Evolutionary conservation across 352 stramenopile species (phyloP).

Genomic region (Detonula confervacea): DNA sequence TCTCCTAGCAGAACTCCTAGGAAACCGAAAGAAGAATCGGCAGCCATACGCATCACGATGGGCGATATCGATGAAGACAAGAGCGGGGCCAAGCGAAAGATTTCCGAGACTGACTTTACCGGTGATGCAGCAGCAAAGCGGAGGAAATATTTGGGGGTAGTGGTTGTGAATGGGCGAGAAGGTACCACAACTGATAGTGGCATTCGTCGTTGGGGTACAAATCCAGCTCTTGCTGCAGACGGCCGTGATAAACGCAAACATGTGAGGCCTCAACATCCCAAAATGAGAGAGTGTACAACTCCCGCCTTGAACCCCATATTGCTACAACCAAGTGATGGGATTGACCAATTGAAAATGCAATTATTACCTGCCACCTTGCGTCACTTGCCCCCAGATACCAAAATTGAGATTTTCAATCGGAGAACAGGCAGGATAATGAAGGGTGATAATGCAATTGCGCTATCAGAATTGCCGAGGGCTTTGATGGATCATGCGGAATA

Average conservation of each 20-base stretch:
- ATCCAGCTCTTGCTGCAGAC: too few relatives aligned
- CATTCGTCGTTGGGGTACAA: too few relatives aligned
- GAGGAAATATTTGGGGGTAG: too few relatives aligned
- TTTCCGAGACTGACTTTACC: conserved; percentile 8
- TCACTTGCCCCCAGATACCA: conserved; percentile 38
- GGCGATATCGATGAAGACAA: too few relatives aligned
- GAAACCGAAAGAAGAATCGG: too few relatives aligned
- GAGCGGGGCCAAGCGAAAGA: conserved; percentile 5
- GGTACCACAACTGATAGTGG: not conserved
- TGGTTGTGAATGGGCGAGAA: not conserved
- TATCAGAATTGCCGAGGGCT: conserved; percentile 32
- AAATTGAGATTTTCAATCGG: conserved; percentile 60
- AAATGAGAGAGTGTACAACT: not conserved
- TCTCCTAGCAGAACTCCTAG: too few relatives aligned
- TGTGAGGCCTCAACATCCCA: too few relatives aligned
- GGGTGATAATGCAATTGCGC: conserved; percentile 40
- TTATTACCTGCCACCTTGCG: conserved; percentile 24
- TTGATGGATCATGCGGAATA: conserved; percentile 58
- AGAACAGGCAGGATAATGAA: conserved; percentile 54
- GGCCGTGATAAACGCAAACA: too few relatives aligned
- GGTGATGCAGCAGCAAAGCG: not conserved
- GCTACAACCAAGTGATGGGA: conserved; percentile 7
- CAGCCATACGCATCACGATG: too few relatives aligned
- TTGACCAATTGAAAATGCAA: conserved; percentile 9
- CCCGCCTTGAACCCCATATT: conserved; percentile 29